Evolutionary conservation across 345 rosid species (phyloP).

Genomic region (Erodium maritimum): DNA sequence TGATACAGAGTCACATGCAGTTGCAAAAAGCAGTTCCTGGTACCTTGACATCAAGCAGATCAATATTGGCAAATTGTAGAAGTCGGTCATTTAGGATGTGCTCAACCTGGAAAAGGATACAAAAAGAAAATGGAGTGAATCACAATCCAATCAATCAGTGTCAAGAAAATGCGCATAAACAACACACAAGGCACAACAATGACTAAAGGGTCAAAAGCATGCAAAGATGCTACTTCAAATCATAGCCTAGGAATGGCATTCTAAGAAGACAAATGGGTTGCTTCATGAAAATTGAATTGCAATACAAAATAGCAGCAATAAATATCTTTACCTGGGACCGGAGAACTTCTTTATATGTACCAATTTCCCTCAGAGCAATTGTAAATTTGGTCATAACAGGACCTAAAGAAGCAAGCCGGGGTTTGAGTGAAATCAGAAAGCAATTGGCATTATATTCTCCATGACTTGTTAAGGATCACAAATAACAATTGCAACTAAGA

Average conservation of each 20-base stretch:
- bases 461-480: not conserved
- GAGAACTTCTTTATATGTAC: conserved; percentile 94
- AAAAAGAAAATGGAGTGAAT: not conserved
- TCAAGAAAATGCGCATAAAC: too few relatives aligned
- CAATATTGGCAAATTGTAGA: conserved; percentile 75
- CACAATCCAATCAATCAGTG: not conserved
- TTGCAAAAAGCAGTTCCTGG: not conserved
- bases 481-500: not conserved
- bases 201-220: not conserved
- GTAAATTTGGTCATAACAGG: conserved; percentile 99
- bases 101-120: conserved; percentile 61
- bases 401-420: conserved; percentile 34
- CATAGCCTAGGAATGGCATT: not conserved
- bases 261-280: not conserved
- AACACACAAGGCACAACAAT: not conserved
- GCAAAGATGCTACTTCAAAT: not conserved
- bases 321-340: conserved; percentile 66
- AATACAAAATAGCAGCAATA: not conserved
- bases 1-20: not conserved
- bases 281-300: not conserved
- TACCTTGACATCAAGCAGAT: conserved; percentile 95
- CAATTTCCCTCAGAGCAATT: conserved; percentile 96
- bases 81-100: conserved; percentile 90
- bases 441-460: not conserved
- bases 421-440: conserved; percentile 1